phyloP scores from a whole-genome alignment of 768 basidiomycete genomes.

The Cantharellus cinnabarinus region DNA sequence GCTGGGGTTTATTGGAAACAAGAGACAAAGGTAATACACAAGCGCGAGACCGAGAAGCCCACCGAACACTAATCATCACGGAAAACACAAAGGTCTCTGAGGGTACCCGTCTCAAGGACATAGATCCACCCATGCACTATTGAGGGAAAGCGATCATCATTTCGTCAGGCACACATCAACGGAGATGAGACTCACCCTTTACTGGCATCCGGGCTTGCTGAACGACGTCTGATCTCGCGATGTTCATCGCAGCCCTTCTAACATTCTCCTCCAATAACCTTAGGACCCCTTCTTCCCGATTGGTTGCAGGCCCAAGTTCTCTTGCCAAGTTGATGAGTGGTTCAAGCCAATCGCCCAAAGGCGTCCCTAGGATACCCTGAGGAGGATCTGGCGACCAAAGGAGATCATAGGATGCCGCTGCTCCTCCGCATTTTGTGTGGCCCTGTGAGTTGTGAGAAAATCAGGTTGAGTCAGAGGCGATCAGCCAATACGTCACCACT shows the following conservation, averaged over 20 bases:
- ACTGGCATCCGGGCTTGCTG: slow-evolving; percentile 17
- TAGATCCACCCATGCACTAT: slow-evolving; percentile 59
- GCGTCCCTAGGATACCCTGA: slow-evolving; percentile 2
- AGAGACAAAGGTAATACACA: too few relatives aligned
- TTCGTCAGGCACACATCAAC: too few relatives aligned
- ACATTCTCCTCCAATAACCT: slow-evolving; percentile 10
- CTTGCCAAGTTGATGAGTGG: slow-evolving; percentile 16
- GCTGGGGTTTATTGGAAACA: too few relatives aligned
- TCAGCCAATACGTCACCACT: background rate
- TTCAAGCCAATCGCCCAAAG: slow-evolving; percentile 15
- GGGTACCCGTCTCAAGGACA: slow-evolving; percentile 34
- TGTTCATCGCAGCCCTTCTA: slow-evolving; percentile 14
- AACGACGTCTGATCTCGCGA: slow-evolving; percentile 15
- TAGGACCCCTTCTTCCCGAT: slow-evolving; percentile 2
- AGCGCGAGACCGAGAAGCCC: too few relatives aligned
- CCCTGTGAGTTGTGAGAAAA: slow-evolving; percentile 13
- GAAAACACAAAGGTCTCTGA: slow-evolving; percentile 29
- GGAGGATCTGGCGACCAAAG: slow-evolving; percentile 11
- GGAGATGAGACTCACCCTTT: slow-evolving; percentile 13
- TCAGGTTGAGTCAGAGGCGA: background rate
- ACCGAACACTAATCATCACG: background rate
- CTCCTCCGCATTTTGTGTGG: slow-evolving; percentile 67
- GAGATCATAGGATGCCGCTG: slow-evolving; percentile 15
- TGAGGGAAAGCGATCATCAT: too few relatives aligned
- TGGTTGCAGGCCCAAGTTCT: background rate